Evolutionary conservation across 768 basidiomycete genomes (phyloP), one percentile per base, ranked within the genome.

Genomic region (Boletus reticuloceps): DNA sequence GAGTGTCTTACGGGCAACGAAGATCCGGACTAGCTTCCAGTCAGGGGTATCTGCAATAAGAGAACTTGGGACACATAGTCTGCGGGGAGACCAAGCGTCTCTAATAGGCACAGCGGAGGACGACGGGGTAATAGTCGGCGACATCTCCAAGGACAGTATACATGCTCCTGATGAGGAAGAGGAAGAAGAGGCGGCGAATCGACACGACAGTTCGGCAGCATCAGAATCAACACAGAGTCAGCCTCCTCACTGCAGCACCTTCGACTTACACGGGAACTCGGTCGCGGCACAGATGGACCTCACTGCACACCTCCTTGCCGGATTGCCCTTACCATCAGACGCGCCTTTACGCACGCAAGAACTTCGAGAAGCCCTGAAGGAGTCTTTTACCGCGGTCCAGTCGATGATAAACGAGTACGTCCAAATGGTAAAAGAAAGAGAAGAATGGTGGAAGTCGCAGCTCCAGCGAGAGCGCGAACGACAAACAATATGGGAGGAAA

Each of bases 401-500:
- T 71, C 69, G 16, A 77, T 88, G 72, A 67, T 90, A n/a, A 73
- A 72, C 48, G 86, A 89, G 54, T 91, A 89, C 62, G 73, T 84
- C 2, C 70, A 78, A 42, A 90, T 94, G 83, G 76, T 79, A 6
- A 76, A 77, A 52, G 86, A 88, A 54, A 78, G 95, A n/a, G 95
- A 97, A 59, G 79, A 81, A 47, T 97, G 88, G 81, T 94, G 84
- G 76, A 79, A 77, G 53, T 72, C 77, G 31, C 81, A 84, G 61
- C 74, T 94, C 11, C 79, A 79, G 58, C 79, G 81, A 25, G 89
- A 93, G 65, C 76, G 79, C 46, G 75, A 79, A 60, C 76, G 85
- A 25, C 84, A 85, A 64, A 74, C 66, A 12, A 75, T 94, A 27
- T 98, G 95, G 95, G 94, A 96, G 72, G 88, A 93, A 72, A 95